These are phyloP conservation scores for Talaromyces proteolyticus DNA, from an alignment of 495 filamentous ascomycete species.

Conservation along the genomic window DNA sequence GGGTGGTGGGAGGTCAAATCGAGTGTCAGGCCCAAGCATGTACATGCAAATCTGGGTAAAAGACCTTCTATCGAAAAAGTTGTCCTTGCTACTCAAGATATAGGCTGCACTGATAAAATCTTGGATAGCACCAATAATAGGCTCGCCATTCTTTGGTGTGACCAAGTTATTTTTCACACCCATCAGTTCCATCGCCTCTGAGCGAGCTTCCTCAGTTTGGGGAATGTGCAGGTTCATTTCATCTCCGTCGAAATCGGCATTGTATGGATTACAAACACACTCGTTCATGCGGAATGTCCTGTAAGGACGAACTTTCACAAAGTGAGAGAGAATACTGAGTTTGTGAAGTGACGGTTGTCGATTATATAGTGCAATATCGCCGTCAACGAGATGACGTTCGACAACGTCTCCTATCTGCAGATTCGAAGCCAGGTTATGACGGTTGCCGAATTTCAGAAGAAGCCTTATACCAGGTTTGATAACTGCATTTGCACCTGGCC, in stretches of 20 bases:
- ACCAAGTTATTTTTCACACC: slow-evolving; percentile 94
- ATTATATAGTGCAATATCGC: slow-evolving; percentile 96
- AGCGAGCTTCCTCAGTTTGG: slow-evolving; percentile 93
- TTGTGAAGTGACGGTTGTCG: slow-evolving; percentile 97
- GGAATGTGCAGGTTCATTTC: slow-evolving; percentile 99
- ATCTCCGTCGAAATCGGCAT: slow-evolving; percentile 98
- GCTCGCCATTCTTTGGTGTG: slow-evolving; percentile 95
- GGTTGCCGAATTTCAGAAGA: slow-evolving; percentile 69
- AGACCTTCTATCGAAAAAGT: slow-evolving; percentile 78
- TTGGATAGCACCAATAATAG: slow-evolving; percentile 96
- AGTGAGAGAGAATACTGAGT: slow-evolving; percentile 92
- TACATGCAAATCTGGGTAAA: slow-evolving; percentile 88
- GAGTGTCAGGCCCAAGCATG: slow-evolving; percentile 79
- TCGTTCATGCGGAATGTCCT: slow-evolving; percentile 96
- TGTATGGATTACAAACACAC: slow-evolving; percentile 97
- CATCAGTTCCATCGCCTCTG: slow-evolving; percentile 95
- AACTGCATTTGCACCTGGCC: slow-evolving; percentile 84
- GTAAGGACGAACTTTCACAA: slow-evolving; percentile 88
- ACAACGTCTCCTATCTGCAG: slow-evolving; percentile 82
- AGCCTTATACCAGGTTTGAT: slow-evolving; percentile 65
- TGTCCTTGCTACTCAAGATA: slow-evolving; percentile 85
- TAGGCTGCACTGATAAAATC: slow-evolving; percentile 98
- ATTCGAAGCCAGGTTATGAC: slow-evolving; percentile 58
- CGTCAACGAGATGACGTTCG: slow-evolving; percentile 90
- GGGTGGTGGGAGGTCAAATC: slow-evolving; percentile 82